Evolutionary conservation across 1,284 basidiomycete genomes (phyloP), one percentile per base, ranked within the genome.

Genomic region (Ceratobasidium sp.): DNA sequence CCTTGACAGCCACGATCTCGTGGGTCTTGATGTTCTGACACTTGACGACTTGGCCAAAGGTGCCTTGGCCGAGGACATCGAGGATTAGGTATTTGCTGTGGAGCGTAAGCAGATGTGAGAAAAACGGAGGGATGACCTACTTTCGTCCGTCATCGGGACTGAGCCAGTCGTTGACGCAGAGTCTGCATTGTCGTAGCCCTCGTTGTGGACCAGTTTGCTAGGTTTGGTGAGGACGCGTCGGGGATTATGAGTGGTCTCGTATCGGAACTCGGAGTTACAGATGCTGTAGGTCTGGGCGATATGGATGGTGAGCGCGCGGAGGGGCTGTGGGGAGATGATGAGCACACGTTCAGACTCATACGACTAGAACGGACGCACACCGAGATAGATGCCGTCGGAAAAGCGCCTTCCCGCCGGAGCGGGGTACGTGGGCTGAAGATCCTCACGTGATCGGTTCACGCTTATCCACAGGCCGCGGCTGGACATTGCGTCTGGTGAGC

Each of bases 21-120:
- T 99, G 97, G 53, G 95, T 99, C 86, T 97, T 95, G 94, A 99
- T 97, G 84, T 99, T 98, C 86, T 99, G 98, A 85, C 98, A 99
- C 86, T 99, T 99, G 84, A 99, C 98, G 40, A 99, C 97, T 85
- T 99, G 97, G 1, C 98, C 97, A 83, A 99, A 99, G 2, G 97
- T 99, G 49, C 97, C 97, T 86, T 99, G 97, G 18, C 97, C 97
- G 46, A 99, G 91, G 77, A 99, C 95, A 85, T 99, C 98, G 67
- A 99, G 91, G 83, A 99, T 99, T 82, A 99, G 89, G 85, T 99
- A 99, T 84, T 96, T 96, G 86, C 73, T 77, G 12, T 64, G 82
- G n/a, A 23, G 23, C 28, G 40, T 67, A 40, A 67, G 70, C 49
- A 26, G 13, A 58, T 58, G 28, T 15, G 53, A 18, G 40, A 40